Evolutionary conservation across 73 alveolate genomes (phyloP).

Genomic region (Paramecium octaurelia): DNA sequence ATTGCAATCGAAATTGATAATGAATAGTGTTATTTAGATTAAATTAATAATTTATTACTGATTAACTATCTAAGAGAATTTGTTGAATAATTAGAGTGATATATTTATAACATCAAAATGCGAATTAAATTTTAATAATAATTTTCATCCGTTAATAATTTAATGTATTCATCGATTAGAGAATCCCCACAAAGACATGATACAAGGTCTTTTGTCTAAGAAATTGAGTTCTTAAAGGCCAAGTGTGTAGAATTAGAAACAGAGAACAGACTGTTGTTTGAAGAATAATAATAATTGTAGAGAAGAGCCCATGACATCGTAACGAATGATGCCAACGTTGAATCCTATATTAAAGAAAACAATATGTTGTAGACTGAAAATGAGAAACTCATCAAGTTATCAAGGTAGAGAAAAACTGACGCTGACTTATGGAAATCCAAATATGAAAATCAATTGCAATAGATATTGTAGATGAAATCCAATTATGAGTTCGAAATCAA

Average conservation of each 20-base stretch:
- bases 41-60: background rate
- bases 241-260: slow-evolving; percentile 37
- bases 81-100: background rate
- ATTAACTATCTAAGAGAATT: too few species aligned
- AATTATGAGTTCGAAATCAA: slow-evolving; percentile 37
- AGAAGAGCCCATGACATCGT: slow-evolving; percentile 32
- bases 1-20: too few species aligned
- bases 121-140: background rate
- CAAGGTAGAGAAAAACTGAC: slow-evolving; percentile 32
- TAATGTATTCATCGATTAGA: background rate
- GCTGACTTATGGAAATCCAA: slow-evolving; percentile 49
- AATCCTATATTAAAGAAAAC: background rate
- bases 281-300: background rate
- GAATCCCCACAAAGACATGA: slow-evolving; percentile 26
- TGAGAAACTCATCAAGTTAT: slow-evolving; percentile 9
- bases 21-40: too few species aligned
- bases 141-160: slow-evolving; percentile 25
- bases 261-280: background rate
- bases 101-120: background rate
- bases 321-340: slow-evolving; percentile 2
- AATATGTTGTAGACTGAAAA: background rate
- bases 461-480: slow-evolving; percentile 11
- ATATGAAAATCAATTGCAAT: slow-evolving; percentile 28
- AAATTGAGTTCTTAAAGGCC: background rate
- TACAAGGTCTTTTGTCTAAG: background rate